Percentiles rank a stretch among this genome's conserved stretches.
Conservation (phyloP, 1,284 basidiomycete genomes). For the Moesziomyces antarcticus region DNA sequence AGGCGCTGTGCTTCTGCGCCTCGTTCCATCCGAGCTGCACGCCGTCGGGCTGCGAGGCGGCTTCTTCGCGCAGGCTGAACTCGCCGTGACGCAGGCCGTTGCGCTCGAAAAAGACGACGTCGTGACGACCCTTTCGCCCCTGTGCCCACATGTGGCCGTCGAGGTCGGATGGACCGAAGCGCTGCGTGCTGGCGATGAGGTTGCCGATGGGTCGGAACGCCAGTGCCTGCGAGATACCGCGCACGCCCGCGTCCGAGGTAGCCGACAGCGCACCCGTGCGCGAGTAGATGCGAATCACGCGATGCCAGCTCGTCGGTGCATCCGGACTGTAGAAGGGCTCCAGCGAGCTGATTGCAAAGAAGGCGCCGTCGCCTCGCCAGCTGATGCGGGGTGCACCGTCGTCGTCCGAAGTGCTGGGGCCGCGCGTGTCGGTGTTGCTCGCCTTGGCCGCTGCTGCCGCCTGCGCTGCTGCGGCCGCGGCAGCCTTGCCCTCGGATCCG, state of each 20-base stretch:
- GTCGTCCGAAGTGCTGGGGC: constrained; percentile 74
- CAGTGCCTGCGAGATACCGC: constrained; percentile 83
- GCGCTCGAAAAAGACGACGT: constrained; percentile 93
- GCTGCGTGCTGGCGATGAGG: constrained; percentile 82
- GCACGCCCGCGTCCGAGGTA: constrained; percentile 80
- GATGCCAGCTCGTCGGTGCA: constrained; percentile 70
- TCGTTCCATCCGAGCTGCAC: constrained; percentile 42
- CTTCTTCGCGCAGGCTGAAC: constrained; percentile 77
- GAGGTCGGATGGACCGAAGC: constrained; percentile 78
- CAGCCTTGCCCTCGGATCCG: constrained; percentile 90
- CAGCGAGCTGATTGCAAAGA: constrained; percentile 84
- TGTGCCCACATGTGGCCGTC: constrained; percentile 65
- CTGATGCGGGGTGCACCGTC: constrained; percentile 80
- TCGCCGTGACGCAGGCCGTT: constrained; percentile 94
- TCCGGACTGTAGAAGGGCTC: constrained; percentile 63
- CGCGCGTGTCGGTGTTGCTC: constrained; percentile 46
- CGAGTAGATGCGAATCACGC: constrained; percentile 74
- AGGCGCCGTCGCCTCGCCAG: constrained; percentile 92
- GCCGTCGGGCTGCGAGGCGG: constrained; percentile 63
- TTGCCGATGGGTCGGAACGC: constrained; percentile 89
- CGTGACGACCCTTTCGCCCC: constrained; percentile 73
- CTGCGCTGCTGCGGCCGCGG: constrained; percentile 74
- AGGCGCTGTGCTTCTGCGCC: constrained; percentile 21
- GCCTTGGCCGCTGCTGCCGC: constrained; percentile 68
- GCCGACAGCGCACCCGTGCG: constrained; percentile 82